These are phyloP conservation scores for Glomus cerebriforme DNA, from an alignment of 192 early-diverging fungal genomes.

Conservation along the genomic window DNA sequence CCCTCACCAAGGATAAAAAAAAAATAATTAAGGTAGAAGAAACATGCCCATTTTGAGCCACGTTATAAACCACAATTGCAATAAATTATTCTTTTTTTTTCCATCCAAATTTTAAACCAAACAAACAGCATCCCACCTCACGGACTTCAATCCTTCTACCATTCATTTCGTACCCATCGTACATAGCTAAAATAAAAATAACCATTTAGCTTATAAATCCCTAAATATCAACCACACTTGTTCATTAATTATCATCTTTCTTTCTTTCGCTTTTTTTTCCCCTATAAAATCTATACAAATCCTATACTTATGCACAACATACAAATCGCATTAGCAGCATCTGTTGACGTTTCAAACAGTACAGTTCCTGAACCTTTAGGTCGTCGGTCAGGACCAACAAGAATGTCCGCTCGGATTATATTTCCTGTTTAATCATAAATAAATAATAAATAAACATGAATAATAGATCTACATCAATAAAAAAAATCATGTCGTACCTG, in stretches of 20 bases:
- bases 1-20: neutral
- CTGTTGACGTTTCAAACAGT: constrained; percentile 64
- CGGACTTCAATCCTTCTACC: constrained; percentile 77
- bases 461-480: neutral
- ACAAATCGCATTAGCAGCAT: constrained; percentile 77
- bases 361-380: constrained; percentile 77
- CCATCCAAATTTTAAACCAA: constrained; percentile 28
- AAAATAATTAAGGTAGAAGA: constrained; percentile 4
- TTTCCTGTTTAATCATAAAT: constrained; percentile 48
- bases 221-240: constrained; percentile 3
- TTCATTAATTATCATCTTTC: neutral
- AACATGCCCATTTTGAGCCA: neutral
- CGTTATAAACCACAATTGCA: constrained; percentile 10
- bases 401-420: constrained; percentile 72
- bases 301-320: constrained; percentile 41
- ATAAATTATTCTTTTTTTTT: neutral
- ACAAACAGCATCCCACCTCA: constrained; percentile 58
- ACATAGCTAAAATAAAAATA: constrained; percentile 65
- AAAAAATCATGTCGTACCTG: constrained; percentile 44
- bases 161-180: constrained; percentile 78
- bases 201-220: constrained; percentile 22
- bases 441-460: constrained; percentile 31
- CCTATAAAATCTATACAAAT: constrained; percentile 7
- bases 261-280: neutral
- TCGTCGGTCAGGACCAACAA: constrained; percentile 57